Evolutionary conservation across 2,329 filamentous ascomycete genomes (phyloP), one percentile per base, ranked within the genome.

Genomic region (Epicoccum nigrum): DNA sequence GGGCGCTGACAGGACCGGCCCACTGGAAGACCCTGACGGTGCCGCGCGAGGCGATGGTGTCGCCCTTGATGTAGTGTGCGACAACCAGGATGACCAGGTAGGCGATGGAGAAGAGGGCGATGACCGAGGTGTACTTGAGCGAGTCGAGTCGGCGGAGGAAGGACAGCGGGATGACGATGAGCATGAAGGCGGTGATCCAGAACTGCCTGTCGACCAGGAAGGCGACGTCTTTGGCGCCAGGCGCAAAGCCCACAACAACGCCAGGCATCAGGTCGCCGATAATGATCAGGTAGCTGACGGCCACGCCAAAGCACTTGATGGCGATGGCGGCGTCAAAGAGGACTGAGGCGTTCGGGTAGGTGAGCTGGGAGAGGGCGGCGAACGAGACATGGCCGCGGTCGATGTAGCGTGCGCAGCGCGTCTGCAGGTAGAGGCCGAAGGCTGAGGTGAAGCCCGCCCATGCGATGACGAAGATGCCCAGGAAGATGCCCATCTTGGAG

Each of bases 251-350:
- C 54, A 85, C 78, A 19, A 94, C 86, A 8, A 99, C 94, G 31
- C 92, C 93, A 1, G 94, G 94, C 94, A 99, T 99, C 56, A 99
- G 79, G 72, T 99, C 94, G 42, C 94, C 94, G 63, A 99, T 97
- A 67, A 99, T 97, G 68, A 99, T 99, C 65, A 99, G 84, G 76
- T 99, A 99, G 64, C 92, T 97, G 53, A 97, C 90, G 17, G 90
- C 94, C 8, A 99, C 94, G 30, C 94, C 94, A 70, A 99, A 99
- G 75, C 94, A 99, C 73, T 99, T 99, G 69, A 99, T 86, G 11
- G 93, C 92, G 70, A 99, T 99, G 5, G 94, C 94, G 6, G 88
- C 87, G 75, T 99, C 94, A 72, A 99, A 99, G 37, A 97, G 81
- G 38, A 99, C 91, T 7, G 94, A 90, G 2, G 93, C 92, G 71